A percentile compares a stretch with the other conserved stretches of the same genome.
Evolutionary conservation across 108 stramenopile genomes (phyloP).

Genomic region (Conticribra guillardii): DNA sequence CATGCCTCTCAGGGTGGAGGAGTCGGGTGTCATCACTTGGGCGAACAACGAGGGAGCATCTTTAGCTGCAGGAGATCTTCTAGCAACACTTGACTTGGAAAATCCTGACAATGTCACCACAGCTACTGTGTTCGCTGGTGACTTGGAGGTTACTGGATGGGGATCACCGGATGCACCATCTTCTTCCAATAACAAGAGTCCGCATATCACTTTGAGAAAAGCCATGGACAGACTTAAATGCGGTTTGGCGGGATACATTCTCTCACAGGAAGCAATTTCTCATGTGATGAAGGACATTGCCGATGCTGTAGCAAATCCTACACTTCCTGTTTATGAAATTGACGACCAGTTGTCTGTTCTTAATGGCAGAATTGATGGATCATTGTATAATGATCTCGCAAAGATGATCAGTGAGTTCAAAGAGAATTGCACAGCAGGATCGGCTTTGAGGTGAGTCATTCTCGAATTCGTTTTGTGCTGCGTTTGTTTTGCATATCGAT

Average conservation of each 20-base stretch:
- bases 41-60: conserved; percentile 91
- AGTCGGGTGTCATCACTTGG: conserved; percentile 91
- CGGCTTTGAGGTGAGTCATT: conserved; percentile 42
- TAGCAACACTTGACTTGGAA: conserved; percentile 92
- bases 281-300: conserved; percentile 67
- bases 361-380: conserved; percentile 86
- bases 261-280: conserved; percentile 57
- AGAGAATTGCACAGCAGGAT: conserved; percentile 19
- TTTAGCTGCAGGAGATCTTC: conserved; percentile 89
- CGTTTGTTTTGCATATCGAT: no score
- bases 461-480: neutral
- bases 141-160: conserved; percentile 72
- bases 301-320: conserved; percentile 75
- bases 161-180: conserved; percentile 37
- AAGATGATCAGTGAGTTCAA: conserved; percentile 66
- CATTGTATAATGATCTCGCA: conserved; percentile 64
- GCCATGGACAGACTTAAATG: conserved; percentile 74
- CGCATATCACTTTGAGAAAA: conserved; percentile 81
- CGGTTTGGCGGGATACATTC: conserved; percentile 88
- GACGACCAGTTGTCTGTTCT: conserved; percentile 95
- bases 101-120: conserved; percentile 92
- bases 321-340: conserved; percentile 88
- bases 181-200: conserved; percentile 45
- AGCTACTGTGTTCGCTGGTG: conserved; percentile 76
- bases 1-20: conserved; percentile 97